Evolutionary conservation across 1,284 basidiomycete genomes (phyloP).

Genomic region (Volvariella surrecta): DNA sequence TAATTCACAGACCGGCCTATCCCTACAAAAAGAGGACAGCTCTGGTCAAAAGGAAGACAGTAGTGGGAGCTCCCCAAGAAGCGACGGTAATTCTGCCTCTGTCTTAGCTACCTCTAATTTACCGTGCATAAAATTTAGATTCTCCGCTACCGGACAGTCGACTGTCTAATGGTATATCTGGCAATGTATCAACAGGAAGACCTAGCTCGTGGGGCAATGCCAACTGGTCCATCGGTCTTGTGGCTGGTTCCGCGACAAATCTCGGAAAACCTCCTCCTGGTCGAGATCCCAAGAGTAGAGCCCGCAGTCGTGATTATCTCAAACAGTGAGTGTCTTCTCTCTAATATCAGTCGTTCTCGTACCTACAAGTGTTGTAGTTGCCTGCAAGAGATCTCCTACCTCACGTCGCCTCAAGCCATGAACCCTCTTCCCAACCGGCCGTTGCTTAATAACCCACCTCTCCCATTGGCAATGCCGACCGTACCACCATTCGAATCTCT

Average conservation of each 20-base stretch:
- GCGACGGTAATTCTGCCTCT: slow-evolving; percentile 50
- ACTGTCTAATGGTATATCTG: slow-evolving; percentile 46
- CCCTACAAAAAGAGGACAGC: slow-evolving; percentile 55
- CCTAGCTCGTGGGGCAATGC: slow-evolving; percentile 49
- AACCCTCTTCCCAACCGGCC: slow-evolving; percentile 91
- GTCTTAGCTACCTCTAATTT: slow-evolving; percentile 9
- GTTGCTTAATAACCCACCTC: slow-evolving; percentile 54
- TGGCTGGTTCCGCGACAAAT: slow-evolving; percentile 31
- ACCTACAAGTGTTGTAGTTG: slow-evolving; percentile 51
- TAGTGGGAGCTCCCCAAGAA: slow-evolving; percentile 70
- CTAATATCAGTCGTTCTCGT: slow-evolving; percentile 4
- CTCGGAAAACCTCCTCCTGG: slow-evolving; percentile 67
- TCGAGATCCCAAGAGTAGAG: slow-evolving; percentile 89
- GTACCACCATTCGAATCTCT: slow-evolving; percentile 66
- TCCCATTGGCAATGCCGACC: slow-evolving; percentile 60
- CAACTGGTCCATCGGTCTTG: slow-evolving; percentile 36
- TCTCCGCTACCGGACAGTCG: slow-evolving; percentile 69
- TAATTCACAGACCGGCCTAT: slow-evolving; percentile 42
- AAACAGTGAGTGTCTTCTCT: slow-evolving; percentile 67
- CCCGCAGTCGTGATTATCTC: slow-evolving; percentile 92
- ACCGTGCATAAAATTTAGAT: slow-evolving; percentile 33
- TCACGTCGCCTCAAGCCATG: slow-evolving; percentile 94
- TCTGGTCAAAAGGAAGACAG: slow-evolving; percentile 68
- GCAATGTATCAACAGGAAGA: slow-evolving; percentile 32
- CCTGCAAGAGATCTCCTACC: slow-evolving; percentile 94